Percentiles rank a stretch among this genome's conserved stretches.
These are phyloP conservation scores for Globisporangium parvum DNA, from an alignment of 352 stramenopile genomes.

Conservation along the genomic window DNA sequence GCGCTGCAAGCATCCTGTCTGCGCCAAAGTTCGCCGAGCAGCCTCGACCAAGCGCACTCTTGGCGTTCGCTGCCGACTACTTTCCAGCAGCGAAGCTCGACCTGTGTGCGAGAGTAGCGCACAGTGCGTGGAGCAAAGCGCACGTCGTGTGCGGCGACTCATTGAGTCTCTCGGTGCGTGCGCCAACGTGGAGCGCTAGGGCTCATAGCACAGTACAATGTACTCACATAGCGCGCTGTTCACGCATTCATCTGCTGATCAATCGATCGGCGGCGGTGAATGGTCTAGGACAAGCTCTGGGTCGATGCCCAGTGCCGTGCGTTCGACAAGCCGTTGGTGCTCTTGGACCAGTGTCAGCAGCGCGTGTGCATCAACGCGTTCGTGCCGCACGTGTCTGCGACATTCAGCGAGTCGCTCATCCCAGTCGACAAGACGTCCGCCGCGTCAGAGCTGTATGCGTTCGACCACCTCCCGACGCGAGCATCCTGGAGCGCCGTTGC, in stretches of 20 bases:
- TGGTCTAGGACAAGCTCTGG: conserved; percentile 11
- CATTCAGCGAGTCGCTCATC: conserved; percentile 16
- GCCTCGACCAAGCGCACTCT: conserved; percentile 1
- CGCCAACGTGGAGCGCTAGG: too few relatives aligned
- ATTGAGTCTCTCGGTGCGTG: conserved; percentile 3
- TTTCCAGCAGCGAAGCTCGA: not conserved
- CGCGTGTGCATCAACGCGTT: conserved; percentile 3
- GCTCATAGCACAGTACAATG: not conserved
- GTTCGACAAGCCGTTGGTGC: conserved; percentile 18
- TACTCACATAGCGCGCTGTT: not conserved
- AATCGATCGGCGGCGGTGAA: too few relatives aligned
- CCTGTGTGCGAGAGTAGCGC: not conserved
- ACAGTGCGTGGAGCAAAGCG: conserved; percentile 3
- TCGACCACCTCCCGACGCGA: conserved; percentile 17
- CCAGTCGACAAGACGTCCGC: conserved; percentile 1
- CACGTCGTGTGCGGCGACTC: conserved; percentile 12
- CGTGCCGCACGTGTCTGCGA: conserved; percentile 13
- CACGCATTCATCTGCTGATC: not conserved
- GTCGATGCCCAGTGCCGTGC: conserved; percentile 19
- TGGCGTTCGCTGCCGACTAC: conserved; percentile 1
- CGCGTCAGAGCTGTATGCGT: conserved; percentile 9
- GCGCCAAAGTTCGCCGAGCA: not conserved
- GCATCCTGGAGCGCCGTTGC: too few relatives aligned
- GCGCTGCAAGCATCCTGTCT: conserved; percentile 10
- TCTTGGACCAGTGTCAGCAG: conserved; percentile 2